Percentiles rank a stretch among this genome's conserved stretches.
These are phyloP conservation scores for Pseudocercospora fijiensis DNA, from an alignment of 2,329 filamentous ascomycete genomes.

Conservation along the genomic window DNA sequence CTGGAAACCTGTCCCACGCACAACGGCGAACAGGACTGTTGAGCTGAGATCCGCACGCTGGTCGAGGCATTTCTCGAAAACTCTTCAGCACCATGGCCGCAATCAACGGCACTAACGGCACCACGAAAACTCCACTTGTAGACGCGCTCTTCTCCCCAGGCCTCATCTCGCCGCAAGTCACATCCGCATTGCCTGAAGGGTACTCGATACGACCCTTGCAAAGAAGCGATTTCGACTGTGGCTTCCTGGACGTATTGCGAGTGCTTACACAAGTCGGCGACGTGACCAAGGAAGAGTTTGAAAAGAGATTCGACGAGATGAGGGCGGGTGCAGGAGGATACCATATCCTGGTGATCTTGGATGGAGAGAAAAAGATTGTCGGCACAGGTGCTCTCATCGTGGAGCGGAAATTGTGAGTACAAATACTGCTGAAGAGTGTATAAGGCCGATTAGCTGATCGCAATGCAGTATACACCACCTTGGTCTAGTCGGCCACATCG, in stretches of 20 bases:
- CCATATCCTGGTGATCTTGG: conserved; percentile 82
- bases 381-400: conserved; percentile 87
- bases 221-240: conserved; percentile 71
- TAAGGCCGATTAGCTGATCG: neutral
- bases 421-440: neutral
- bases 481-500: conserved; percentile 87
- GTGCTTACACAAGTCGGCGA: conserved; percentile 93
- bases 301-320: conserved; percentile 81
- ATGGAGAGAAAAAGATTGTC: conserved; percentile 70
- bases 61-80: neutral
- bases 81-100: conserved; percentile 9
- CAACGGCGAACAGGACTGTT: neutral
- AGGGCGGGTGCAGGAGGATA: conserved; percentile 68
- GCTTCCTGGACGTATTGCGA: conserved; percentile 87
- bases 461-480: conserved; percentile 65
- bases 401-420: conserved; percentile 83
- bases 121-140: neutral
- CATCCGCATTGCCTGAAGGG: conserved; percentile 69
- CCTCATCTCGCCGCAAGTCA: conserved; percentile 75
- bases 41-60: neutral
- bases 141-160: conserved; percentile 68
- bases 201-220: conserved; percentile 82
- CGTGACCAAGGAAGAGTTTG: conserved; percentile 71
- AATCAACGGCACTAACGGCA: conserved; percentile 10
- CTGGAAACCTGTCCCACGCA: neutral